Base-by-base conservation (phyloP, 139 green algal genomes). In the Pleodorina starrii region DNA sequence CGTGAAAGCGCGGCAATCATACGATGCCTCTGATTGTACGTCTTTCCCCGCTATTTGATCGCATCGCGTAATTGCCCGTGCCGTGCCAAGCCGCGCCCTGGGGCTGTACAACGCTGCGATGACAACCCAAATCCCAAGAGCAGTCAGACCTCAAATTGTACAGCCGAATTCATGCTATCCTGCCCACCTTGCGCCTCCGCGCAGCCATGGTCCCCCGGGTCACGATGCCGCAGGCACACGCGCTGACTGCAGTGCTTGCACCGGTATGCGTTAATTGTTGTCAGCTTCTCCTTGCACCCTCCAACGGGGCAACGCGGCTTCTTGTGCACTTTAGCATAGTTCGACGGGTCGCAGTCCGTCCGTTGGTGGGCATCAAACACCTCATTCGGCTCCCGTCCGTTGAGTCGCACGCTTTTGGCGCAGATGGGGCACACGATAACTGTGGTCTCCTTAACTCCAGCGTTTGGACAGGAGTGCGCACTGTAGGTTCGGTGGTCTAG, bases 341-440 rank as follows among this genome's bases (percentile, higher is more conserved):
- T 97, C 29, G 44, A 5, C 0, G 96, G 93, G 80, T 98, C 95
- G 74, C 96, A 98, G 59, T 27, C 88, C 19, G 50, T 44, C 29
- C 60, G 51, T 27, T 40, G 71, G 85, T 96, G 94, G 17, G 21
- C 59, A 6, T 95, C 91, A 48, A 94, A 96, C 7, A 76, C 89
- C 2, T 38, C n/a, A 71, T 96, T 94, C n/a, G 89, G 84, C 81
- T 94, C 89, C n/a, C 91, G 78, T 14, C 90, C 89, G 14, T 25
- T 29, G 21, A 91, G 44, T 1, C 44, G 60, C 10, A 90, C 74
- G 36, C 69, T 85, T 38, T 90, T 92, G 0, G 95, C 96, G 63
- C 96, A 98, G 5, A 97, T 73, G 0, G 96, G 96, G 91, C 96
- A 98, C 1, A 97, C 94, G 29, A 97, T 89, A 14, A 95, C 89